These are phyloP conservation scores for Penicillium sp. DNA, from an alignment of 2,329 filamentous ascomycete genomes.

Conservation along the genomic window DNA sequence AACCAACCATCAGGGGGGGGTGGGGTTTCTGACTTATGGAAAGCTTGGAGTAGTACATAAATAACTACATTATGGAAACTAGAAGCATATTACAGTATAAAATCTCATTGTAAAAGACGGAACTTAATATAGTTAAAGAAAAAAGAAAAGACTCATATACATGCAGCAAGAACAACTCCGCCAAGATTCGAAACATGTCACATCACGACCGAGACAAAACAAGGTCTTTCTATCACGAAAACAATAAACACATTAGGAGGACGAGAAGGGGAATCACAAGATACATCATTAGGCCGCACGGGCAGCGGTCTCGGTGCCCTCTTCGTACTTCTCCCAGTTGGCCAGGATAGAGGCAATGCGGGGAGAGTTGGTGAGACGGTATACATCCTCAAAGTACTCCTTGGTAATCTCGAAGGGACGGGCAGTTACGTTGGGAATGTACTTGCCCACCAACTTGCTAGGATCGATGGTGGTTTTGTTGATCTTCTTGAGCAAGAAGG, in stretches of 20 bases:
- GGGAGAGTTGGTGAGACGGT: constrained; percentile 81
- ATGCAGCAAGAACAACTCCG: constrained; percentile 20
- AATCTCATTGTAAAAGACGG: neutral
- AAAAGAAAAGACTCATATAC: constrained; percentile 17
- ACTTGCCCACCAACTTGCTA: constrained; percentile 94
- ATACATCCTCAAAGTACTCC: constrained; percentile 99
- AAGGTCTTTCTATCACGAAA: constrained; percentile 22
- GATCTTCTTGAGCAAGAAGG: constrained; percentile 99
- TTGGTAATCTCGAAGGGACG: constrained; percentile 92
- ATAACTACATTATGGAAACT: too few relatives aligned
- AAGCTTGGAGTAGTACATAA: too few relatives aligned
- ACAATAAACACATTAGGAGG: constrained; percentile 16
- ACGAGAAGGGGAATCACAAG: constrained; percentile 18
- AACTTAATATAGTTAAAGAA: neutral
- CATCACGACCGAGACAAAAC: constrained; percentile 20
- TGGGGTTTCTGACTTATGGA: too few relatives aligned
- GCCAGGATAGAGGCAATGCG: constrained; percentile 62
- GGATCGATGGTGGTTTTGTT: constrained; percentile 99
- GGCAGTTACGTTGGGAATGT: constrained; percentile 98
- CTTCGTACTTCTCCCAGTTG: constrained; percentile 77
- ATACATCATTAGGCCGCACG: constrained; percentile 18
- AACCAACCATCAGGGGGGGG: too few relatives aligned
- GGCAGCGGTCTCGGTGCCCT: constrained; percentile 29
- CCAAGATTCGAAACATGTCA: constrained; percentile 25
- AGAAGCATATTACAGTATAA: too few relatives aligned